These are phyloP conservation scores for Licmophora abbreviata DNA, from an alignment of 108 stramenopile genomes.

Conservation along the genomic window DNA sequence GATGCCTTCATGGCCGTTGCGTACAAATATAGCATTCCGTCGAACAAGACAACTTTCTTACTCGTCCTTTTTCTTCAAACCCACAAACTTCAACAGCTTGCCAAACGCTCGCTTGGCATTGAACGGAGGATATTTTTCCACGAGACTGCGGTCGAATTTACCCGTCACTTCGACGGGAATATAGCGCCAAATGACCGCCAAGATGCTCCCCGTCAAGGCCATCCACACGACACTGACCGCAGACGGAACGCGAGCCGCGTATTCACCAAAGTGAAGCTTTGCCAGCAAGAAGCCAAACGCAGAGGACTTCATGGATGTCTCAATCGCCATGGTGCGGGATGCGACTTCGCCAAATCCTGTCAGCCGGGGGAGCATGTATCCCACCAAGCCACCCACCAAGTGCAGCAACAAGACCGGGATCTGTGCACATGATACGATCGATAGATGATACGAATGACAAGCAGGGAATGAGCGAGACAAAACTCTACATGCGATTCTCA, in stretches of 20 bases:
- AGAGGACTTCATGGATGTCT: conserved; percentile 96
- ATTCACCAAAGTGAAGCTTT: conserved; percentile 94
- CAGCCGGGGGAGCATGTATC: conserved; percentile 74
- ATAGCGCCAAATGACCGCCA: conserved; percentile 95
- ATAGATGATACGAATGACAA: too few species aligned
- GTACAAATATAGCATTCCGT: neutral
- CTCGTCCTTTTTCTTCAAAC: neutral
- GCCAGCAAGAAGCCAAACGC: conserved; percentile 97
- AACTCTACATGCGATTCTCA: neutral
- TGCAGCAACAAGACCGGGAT: conserved; percentile 88
- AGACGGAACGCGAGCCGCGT: conserved; percentile 90
- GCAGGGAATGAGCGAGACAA: neutral
- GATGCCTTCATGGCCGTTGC: too few species aligned
- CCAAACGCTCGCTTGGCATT: conserved; percentile 6
- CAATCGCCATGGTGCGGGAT: conserved; percentile 97
- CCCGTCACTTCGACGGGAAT: conserved; percentile 78
- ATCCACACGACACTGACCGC: conserved; percentile 97
- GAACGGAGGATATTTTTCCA: conserved; percentile 28
- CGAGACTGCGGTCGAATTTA: conserved; percentile 10
- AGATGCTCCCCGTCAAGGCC: conserved; percentile 88
- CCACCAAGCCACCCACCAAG: conserved; percentile 89
- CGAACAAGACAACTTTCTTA: neutral
- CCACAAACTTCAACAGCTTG: conserved; percentile 10
- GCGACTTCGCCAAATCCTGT: conserved; percentile 88
- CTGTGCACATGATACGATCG: conserved; percentile 15